Conservation (phyloP, 345 rosid genomes). For the Gossypium arboreum region DNA sequence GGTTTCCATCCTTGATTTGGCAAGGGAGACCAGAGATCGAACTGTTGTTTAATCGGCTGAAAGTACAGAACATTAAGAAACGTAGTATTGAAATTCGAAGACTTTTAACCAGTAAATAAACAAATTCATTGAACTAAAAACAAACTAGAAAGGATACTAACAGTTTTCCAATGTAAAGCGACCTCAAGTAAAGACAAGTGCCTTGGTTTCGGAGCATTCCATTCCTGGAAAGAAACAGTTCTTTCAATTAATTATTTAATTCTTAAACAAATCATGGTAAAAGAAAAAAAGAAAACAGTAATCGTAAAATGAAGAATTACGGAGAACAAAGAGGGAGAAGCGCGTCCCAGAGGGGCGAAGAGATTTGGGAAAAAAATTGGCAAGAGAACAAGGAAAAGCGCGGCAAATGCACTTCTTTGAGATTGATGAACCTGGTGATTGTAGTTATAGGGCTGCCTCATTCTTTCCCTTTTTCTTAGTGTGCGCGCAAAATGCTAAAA, state of each 20-base stretch:
- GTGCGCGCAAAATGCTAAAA: neutral
- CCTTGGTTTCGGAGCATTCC: slow-evolving; percentile 87
- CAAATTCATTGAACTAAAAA: neutral
- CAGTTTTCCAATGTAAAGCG: slow-evolving; percentile 58
- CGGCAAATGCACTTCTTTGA: slow-evolving; percentile 45
- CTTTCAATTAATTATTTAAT: neutral
- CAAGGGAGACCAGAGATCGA: slow-evolving; percentile 86
- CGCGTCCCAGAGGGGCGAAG: slow-evolving; percentile 60
- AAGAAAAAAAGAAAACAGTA: neutral
- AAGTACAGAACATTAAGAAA: neutral
- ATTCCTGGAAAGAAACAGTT: slow-evolving; percentile 53
- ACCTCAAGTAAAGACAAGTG: slow-evolving; percentile 57
- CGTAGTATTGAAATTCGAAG: neutral
- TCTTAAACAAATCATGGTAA: neutral
- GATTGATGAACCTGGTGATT: slow-evolving; percentile 25
- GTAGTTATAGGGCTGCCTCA: slow-evolving; percentile 32
- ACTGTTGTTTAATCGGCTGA: slow-evolving; percentile 57
- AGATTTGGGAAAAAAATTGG: slow-evolving; percentile 57
- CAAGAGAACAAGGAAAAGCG: slow-evolving; percentile 43
- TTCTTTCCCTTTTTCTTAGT: slow-evolving; percentile 18
- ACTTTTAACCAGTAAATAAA: neutral
- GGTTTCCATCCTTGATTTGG: slow-evolving; percentile 80
- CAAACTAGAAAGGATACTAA: slow-evolving; percentile 30
- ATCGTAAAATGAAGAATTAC: slow-evolving; percentile 30
- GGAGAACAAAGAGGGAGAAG: slow-evolving; percentile 77